These are phyloP conservation scores for Parachaetomium inaequale DNA, from an alignment of 495 filamentous ascomycete species.

Conservation along the genomic window DNA sequence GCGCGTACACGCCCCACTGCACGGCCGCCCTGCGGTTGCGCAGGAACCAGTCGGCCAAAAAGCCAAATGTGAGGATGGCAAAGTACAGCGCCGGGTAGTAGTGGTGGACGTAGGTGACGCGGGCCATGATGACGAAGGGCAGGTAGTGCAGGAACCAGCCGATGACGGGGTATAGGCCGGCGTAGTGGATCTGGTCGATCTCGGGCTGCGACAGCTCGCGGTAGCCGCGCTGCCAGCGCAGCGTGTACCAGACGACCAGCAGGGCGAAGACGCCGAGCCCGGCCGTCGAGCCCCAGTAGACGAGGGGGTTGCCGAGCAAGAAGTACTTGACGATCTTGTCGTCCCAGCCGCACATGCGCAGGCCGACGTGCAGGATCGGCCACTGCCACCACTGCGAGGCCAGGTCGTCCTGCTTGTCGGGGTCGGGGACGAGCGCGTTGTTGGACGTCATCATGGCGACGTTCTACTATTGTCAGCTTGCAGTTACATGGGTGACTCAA, in stretches of 20 bases:
- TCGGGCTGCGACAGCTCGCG: constrained; percentile 72
- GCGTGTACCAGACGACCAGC: constrained; percentile 75
- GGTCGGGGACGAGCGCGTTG: constrained; percentile 95
- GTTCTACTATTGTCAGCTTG: constrained; percentile 48
- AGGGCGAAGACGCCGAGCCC: constrained; percentile 68
- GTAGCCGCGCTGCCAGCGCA: constrained; percentile 96
- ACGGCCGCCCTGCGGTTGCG: constrained; percentile 56
- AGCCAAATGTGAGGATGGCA: constrained; percentile 84
- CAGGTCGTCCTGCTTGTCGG: constrained; percentile 97
- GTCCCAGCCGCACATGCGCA: constrained; percentile 99
- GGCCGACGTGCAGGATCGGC: constrained; percentile 90
- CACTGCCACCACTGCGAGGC: constrained; percentile 98
- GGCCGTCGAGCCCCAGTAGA: constrained; percentile 91
- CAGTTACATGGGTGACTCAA: too few species aligned
- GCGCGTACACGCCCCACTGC: constrained; percentile 60
- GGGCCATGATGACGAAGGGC: constrained; percentile 94
- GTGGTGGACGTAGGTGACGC: constrained; percentile 98
- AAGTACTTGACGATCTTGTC: constrained; percentile 96
- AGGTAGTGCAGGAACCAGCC: constrained; percentile 97
- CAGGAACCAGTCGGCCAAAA: constrained; percentile 80
- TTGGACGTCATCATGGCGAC: constrained; percentile 99
- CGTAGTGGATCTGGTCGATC: constrained; percentile 91
- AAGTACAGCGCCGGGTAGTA: constrained; percentile 99
- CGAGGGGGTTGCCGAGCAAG: constrained; percentile 90
- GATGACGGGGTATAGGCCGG: constrained; percentile 83